Percentiles rank a stretch among this genome's conserved stretches.
Evolutionary conservation across 306 rosid species (phyloP).

Genomic region (Prinsepia uniflora): DNA sequence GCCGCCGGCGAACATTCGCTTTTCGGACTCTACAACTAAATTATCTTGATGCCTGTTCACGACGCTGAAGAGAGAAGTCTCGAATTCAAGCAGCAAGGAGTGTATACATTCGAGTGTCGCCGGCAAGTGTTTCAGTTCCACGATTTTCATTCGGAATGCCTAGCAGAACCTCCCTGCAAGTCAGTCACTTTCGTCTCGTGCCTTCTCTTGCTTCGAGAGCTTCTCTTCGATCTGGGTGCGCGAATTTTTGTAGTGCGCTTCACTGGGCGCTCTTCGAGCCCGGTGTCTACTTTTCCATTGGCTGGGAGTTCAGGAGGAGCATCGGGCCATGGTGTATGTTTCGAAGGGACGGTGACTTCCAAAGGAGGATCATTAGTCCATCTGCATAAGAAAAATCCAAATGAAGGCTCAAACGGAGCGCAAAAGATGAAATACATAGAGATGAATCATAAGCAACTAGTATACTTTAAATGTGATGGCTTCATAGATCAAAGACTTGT

Average conservation of each 20-base stretch:
- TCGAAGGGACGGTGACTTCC: slow-evolving; percentile 84
- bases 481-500: not conserved
- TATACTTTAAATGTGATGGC: not conserved
- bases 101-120: slow-evolving; percentile 25
- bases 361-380: slow-evolving; percentile 92
- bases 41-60: not conserved
- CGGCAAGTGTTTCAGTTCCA: slow-evolving; percentile 27
- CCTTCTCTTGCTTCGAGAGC: slow-evolving; percentile 73
- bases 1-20: slow-evolving; percentile 20
- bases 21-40: slow-evolving; percentile 25
- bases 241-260: slow-evolving; percentile 62
- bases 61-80: slow-evolving; percentile 33
- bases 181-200: slow-evolving; percentile 61
- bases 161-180: slow-evolving; percentile 40
- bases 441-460: not conserved
- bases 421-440: not conserved
- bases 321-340: slow-evolving; percentile 95
- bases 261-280: slow-evolving; percentile 40
- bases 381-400: slow-evolving; percentile 39
- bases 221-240: slow-evolving; percentile 58
- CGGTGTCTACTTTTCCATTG: slow-evolving; percentile 36
- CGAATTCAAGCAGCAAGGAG: slow-evolving; percentile 33
- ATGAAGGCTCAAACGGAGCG: slow-evolving; percentile 15
- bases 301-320: slow-evolving; percentile 90
- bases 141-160: slow-evolving; percentile 46